Evolutionary conservation across 2,329 filamentous ascomycete species (phyloP), one percentile per base, ranked within the genome.

Genomic region (Fusarium euwallaceae): DNA sequence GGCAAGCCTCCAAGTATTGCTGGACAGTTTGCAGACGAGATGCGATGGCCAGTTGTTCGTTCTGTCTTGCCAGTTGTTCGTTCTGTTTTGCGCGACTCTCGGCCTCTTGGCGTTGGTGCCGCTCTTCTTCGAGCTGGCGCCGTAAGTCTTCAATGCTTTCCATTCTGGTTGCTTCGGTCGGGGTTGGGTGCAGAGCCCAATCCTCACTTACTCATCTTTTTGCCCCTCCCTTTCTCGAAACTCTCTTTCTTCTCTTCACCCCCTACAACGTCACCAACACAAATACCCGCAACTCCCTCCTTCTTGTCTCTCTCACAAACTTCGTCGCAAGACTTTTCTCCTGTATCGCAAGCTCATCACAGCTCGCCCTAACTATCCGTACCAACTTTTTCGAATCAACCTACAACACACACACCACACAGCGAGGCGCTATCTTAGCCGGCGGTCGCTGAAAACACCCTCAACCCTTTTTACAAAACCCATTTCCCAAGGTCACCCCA

Each of bases 401-500:
- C 36, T 61, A 64, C 43, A 43, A 29, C 29, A 29, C 29, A 34
- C 11, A 34, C 32, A 34, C 2, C 36, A 37, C 56, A 67, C 78
- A 87, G 87, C 87, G 86, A 88, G 87, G 80, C 83, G 82, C 79
- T 78, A 81, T 81, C 64, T 67, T 72, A 84, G 83, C 84, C 81
- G 86, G 88, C 87, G 83, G 86, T 89, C 87, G 87, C 87, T 88
- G 79, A 82, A 81, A 76, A 79, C 75, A 80, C 77, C 71, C 75
- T 76, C 78, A 80, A 77, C 72, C 78, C 66, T 80, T 77, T 77
- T 79, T 72, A 83, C 78, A 85, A 83, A 86, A 87, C 84, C 86
- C 84, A 83, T 88, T 86, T 88, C 87, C 88, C 86, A 83, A 84
- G 80, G 84, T 83, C 80, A 86, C 87, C 88, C 88, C 86, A 81